These are phyloP conservation scores for Colletotrichum karsti DNA, from an alignment of 2,329 filamentous ascomycete genomes.

Conservation along the genomic window DNA sequence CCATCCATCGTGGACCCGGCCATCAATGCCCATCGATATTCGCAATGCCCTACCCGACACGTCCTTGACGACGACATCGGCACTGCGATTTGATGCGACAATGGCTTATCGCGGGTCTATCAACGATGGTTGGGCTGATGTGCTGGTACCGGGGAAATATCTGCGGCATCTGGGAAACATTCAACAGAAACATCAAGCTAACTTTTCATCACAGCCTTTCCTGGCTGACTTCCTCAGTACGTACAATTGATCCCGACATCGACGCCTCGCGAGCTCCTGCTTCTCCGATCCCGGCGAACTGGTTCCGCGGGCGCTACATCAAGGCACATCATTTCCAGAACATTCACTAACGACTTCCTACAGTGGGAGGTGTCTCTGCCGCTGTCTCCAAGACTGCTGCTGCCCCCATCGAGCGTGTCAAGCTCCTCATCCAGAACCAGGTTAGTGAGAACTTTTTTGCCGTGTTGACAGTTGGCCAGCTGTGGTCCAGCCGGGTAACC, in stretches of 20 bases:
- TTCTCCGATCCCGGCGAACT: background rate
- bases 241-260: slow-evolving; percentile 50
- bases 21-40: slow-evolving; percentile 1
- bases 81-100: background rate
- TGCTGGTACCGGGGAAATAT: background rate
- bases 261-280: background rate
- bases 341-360: slow-evolving; percentile 38
- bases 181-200: slow-evolving; percentile 35
- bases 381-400: slow-evolving; percentile 99
- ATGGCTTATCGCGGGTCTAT: slow-evolving; percentile 1
- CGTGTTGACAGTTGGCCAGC: slow-evolving; percentile 3
- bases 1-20: slow-evolving; percentile 25
- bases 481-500: slow-evolving; percentile 1
- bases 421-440: slow-evolving; percentile 99
- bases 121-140: background rate
- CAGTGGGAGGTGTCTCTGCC: slow-evolving; percentile 99
- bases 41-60: background rate
- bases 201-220: slow-evolving; percentile 75
- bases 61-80: background rate
- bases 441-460: slow-evolving; percentile 62
- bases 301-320: background rate
- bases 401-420: slow-evolving; percentile 99
- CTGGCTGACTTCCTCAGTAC: slow-evolving; percentile 98
- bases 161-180: background rate
- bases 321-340: background rate